phyloP scores from a whole-genome alignment of 371 early-diverging fungal genomes.

The Globomyces sp. region DNA sequence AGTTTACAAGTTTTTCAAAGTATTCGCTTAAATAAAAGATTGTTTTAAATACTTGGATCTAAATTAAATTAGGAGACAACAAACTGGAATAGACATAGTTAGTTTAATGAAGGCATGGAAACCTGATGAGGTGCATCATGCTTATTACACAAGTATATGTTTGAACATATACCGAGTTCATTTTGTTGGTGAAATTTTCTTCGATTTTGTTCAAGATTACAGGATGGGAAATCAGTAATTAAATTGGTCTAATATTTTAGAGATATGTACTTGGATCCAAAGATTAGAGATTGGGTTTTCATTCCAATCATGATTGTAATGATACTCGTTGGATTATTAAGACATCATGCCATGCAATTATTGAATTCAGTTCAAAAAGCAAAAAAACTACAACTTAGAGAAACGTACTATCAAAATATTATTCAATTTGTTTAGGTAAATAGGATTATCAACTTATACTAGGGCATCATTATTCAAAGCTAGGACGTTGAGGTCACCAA shows the following conservation, averaged over 20 bases:
- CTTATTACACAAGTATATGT: no score
- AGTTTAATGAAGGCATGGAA: no score
- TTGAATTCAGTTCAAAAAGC: slow-evolving; percentile 77
- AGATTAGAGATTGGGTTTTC: slow-evolving; percentile 76
- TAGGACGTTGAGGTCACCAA: background rate
- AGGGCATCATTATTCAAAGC: background rate
- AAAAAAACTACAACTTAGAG: slow-evolving; percentile 60
- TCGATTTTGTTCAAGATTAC: no score
- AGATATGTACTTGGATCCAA: slow-evolving; percentile 16
- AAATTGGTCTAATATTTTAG: background rate
- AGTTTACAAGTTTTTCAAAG: slow-evolving; percentile 36
- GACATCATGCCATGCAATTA: slow-evolving; percentile 88
- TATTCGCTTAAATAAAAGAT: slow-evolving; percentile 19
- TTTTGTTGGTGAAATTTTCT: no score
- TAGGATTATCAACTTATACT: no score
- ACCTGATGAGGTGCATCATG: no score
- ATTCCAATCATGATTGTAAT: slow-evolving; percentile 95
- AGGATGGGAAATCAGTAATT: no score
- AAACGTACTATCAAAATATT: slow-evolving; percentile 3
- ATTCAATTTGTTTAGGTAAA: no score
- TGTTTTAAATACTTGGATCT: background rate
- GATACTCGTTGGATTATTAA: slow-evolving; percentile 90
- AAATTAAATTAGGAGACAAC: no score
- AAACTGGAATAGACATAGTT: no score
- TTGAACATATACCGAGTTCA: no score